These are phyloP conservation scores for Verbascum thapsus DNA, from an alignment of 257 asterid genomes.

Conservation along the genomic window DNA sequence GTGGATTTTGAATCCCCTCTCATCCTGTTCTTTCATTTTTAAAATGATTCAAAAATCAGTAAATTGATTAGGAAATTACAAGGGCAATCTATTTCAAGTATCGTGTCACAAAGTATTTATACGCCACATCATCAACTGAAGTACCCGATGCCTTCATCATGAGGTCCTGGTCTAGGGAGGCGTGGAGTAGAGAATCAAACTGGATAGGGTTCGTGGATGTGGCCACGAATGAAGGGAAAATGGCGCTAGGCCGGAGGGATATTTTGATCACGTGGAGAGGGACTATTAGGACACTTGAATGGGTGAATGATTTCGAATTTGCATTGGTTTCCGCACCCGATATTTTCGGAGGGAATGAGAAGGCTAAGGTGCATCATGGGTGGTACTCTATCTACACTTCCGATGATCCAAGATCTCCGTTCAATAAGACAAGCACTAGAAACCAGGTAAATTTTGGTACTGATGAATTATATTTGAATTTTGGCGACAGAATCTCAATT, in stretches of 20 bases:
- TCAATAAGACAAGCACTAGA: constrained; percentile 60
- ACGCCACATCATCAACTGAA: constrained; percentile 62
- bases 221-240: constrained; percentile 75
- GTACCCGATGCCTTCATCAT: constrained; percentile 72
- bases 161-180: constrained; percentile 65
- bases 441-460: constrained; percentile 50
- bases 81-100: constrained; percentile 51
- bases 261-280: constrained; percentile 86
- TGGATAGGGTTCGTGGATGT: constrained; percentile 91
- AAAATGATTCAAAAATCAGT: too few species aligned
- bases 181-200: constrained; percentile 83
- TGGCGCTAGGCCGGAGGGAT: constrained; percentile 72
- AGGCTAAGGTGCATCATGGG: constrained; percentile 63
- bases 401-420: constrained; percentile 60
- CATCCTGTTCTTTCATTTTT: too few species aligned
- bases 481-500: too few species aligned
- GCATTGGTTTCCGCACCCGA: constrained; percentile 51
- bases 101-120: constrained; percentile 56
- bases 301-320: constrained; percentile 71
- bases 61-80: constrained; percentile 42
- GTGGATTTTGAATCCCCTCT: too few species aligned
- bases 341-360: constrained; percentile 41
- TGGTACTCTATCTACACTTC: constrained; percentile 85
- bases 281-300: constrained; percentile 60
- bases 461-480: too few species aligned